phyloP scores from a whole-genome alignment of 768 basidiomycete species.

The Termitomyces sp. region DNA sequence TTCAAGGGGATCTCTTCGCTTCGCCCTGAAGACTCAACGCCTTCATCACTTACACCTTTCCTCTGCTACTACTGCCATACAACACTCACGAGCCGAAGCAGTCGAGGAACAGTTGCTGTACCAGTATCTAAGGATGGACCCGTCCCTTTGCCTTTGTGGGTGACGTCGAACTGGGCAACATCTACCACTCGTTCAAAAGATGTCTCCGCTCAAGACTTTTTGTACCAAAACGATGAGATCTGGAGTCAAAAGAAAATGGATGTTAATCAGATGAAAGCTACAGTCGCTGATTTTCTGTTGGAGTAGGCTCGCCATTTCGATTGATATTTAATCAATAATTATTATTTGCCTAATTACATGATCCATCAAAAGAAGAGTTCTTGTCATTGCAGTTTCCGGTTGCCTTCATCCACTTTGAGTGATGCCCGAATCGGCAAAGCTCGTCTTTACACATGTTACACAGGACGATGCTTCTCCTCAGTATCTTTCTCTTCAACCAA shows the following conservation, averaged over 20 bases:
- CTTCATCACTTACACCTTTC: conserved; percentile 25
- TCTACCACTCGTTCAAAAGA: background rate
- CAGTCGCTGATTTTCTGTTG: conserved; percentile 37
- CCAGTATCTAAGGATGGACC: conserved; percentile 3
- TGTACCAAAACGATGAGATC: conserved; percentile 18
- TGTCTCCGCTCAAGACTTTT: background rate
- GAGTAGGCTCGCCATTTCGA: conserved; percentile 9
- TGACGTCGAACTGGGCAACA: conserved; percentile 13
- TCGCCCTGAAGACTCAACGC: conserved; percentile 1
- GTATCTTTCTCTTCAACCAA: conserved; percentile 32
- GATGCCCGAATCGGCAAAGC: conserved; percentile 18
- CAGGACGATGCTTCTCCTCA: conserved; percentile 4
- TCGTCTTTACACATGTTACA: conserved; percentile 9
- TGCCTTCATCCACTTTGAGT: conserved; percentile 1
- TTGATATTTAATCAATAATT: background rate
- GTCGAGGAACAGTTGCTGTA: conserved; percentile 26
- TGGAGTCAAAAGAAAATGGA: conserved; percentile 25
- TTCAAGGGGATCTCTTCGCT: conserved; percentile 25
- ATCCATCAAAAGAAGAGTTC: background rate
- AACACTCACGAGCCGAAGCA: conserved; percentile 49
- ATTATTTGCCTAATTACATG: conserved; percentile 4
- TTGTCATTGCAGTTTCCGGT: background rate
- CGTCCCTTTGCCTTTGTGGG: conserved; percentile 32
- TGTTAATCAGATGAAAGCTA: conserved; percentile 25
- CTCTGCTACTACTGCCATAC: conserved; percentile 59